Evolutionary conservation across 2,329 filamentous ascomycete species (phyloP).

Genomic region (Gaeumannomyces tritici): DNA sequence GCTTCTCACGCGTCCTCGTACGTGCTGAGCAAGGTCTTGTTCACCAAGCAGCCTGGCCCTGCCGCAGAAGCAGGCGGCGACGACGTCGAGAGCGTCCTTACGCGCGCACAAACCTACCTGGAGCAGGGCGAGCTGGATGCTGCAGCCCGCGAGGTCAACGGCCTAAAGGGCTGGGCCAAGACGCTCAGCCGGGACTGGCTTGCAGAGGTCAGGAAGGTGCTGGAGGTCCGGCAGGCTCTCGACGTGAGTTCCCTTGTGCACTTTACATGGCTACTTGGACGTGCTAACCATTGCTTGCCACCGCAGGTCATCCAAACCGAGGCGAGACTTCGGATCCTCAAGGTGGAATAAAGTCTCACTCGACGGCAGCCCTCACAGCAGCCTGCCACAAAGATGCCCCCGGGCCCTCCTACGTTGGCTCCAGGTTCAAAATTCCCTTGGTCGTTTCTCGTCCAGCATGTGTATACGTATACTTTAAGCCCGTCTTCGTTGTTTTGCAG

Average conservation of each 20-base stretch:
- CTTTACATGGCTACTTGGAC: conserved; percentile 1
- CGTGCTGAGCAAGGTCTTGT: conserved; percentile 86
- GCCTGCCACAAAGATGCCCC: no score
- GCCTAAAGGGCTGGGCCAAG: conserved; percentile 87
- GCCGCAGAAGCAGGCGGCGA: conserved; percentile 66
- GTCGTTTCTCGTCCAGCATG: not conserved
- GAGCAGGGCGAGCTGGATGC: conserved; percentile 90
- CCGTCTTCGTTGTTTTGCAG: not conserved
- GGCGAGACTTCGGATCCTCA: conserved; percentile 78
- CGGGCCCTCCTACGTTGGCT: not conserved
- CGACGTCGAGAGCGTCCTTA: conserved; percentile 90
- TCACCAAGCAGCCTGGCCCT: conserved; percentile 63
- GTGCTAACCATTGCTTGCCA: conserved; percentile 1
- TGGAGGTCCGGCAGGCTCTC: conserved; percentile 92
- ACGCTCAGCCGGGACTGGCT: conserved; percentile 92
- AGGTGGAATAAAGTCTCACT: conserved; percentile 56
- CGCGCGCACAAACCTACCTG: conserved; percentile 77
- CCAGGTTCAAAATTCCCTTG: not conserved
- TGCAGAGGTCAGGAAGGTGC: conserved; percentile 76
- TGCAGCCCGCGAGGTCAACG: conserved; percentile 92
- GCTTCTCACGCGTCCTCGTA: conserved; percentile 88
- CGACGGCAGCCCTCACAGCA: not conserved
- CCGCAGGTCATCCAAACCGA: conserved; percentile 77
- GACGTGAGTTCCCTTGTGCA: conserved; percentile 56
- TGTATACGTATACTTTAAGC: not conserved